Percentiles rank a stretch among this genome's conserved stretches.
Evolutionary conservation across 2,329 filamentous ascomycete genomes (phyloP).

Genomic region (Epichloe aotearoae): DNA sequence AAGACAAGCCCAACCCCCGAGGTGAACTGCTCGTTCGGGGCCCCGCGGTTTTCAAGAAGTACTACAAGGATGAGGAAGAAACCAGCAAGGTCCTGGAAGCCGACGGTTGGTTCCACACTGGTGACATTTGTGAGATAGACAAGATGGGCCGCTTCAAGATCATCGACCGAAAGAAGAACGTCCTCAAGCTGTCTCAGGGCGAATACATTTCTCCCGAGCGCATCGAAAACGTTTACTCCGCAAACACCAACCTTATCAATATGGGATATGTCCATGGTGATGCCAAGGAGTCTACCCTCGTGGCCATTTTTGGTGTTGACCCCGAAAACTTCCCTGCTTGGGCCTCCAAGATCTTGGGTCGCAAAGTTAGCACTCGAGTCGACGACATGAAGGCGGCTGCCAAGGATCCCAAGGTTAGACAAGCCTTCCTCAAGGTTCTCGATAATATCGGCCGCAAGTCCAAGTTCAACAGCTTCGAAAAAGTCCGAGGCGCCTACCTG

Average conservation of each 20-base stretch:
- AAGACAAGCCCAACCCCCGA: conserved; percentile 73
- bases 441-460: conserved; percentile 66
- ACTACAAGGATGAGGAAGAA: conserved; percentile 83
- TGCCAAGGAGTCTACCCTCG: conserved; percentile 64
- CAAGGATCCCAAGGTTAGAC: conserved; percentile 55
- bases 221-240: conserved; percentile 88
- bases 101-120: conserved; percentile 95
- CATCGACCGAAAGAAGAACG: conserved; percentile 95
- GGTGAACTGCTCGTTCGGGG: conserved; percentile 82
- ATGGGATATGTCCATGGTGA: conserved; percentile 89
- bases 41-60: conserved; percentile 68
- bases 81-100: conserved; percentile 68
- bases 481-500: conserved; percentile 59
- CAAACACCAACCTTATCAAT: conserved; percentile 62
- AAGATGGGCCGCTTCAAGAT: conserved; percentile 78
- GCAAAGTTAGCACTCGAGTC: conserved; percentile 50
- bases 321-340: conserved; percentile 72
- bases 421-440: conserved; percentile 65
- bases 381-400: conserved; percentile 54
- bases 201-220: conserved; percentile 97
- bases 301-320: conserved; percentile 79
- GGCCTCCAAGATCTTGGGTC: conserved; percentile 62
- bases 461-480: conserved; percentile 89
- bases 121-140: conserved; percentile 81
- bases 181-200: conserved; percentile 95